Conservation (phyloP, 495 filamentous ascomycete genomes). For the Penicillium manginii region DNA sequence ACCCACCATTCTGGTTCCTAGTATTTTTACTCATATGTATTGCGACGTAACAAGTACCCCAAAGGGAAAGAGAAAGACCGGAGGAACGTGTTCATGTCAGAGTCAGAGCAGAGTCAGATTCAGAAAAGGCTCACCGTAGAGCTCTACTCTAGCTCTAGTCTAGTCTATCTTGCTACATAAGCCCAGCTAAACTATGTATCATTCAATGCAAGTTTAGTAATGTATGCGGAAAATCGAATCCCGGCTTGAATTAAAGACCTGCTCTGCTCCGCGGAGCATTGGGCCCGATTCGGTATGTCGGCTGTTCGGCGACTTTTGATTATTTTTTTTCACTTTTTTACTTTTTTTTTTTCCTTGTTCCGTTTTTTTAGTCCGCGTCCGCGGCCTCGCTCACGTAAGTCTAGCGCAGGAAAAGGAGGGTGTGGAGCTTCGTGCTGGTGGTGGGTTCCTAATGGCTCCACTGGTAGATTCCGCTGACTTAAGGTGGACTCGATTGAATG, state of each 20-base stretch:
- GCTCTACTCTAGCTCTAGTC: too few relatives aligned
- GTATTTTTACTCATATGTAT: too few relatives aligned
- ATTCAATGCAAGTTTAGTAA: too few relatives aligned
- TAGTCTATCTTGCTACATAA: too few relatives aligned
- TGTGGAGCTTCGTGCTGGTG: conserved; percentile 1
- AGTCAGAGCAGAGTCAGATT: too few relatives aligned
- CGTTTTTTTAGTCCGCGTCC: too few relatives aligned
- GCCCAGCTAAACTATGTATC: too few relatives aligned
- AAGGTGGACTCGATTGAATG: conserved; percentile 1
- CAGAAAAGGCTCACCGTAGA: too few relatives aligned
- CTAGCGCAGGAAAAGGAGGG: conserved; percentile 1
- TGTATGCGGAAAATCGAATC: conserved; percentile 1
- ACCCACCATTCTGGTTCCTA: too few relatives aligned
- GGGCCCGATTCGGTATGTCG: conserved; percentile 22
- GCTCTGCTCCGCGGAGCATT: conserved; percentile 5
- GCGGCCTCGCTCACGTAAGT: conserved; percentile 5
- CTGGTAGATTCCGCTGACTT: conserved; percentile 15
- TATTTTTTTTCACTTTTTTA: conserved; percentile 4
- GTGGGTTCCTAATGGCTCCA: not conserved
- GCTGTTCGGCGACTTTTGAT: conserved; percentile 23
- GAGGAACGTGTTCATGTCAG: too few relatives aligned
- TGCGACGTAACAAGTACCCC: too few relatives aligned
- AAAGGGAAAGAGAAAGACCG: too few relatives aligned
- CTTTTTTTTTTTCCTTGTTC: not conserved
- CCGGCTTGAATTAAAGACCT: not conserved